Conservation (phyloP, 192 early-diverging fungal species). For the Jimgerdemannia flammicorona region DNA sequence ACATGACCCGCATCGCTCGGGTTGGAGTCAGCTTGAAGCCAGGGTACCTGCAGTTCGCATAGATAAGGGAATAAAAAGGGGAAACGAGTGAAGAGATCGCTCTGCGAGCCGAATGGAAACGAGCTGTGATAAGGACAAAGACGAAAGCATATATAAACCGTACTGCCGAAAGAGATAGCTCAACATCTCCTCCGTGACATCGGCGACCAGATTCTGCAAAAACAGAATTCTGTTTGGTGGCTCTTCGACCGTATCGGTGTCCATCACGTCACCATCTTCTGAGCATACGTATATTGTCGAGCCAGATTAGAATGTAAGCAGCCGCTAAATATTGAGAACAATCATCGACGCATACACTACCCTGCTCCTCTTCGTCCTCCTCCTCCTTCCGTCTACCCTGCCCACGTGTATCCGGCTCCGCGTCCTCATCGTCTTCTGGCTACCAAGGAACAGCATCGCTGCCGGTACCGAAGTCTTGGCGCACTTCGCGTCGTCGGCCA, state of each 20-base stretch:
- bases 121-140: neutral
- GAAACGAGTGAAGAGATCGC: neutral
- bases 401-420: slow-evolving; percentile 1
- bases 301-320: neutral
- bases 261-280: neutral
- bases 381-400: slow-evolving; percentile 12
- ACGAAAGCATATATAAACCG: slow-evolving; percentile 32
- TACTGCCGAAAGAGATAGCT: slow-evolving; percentile 53
- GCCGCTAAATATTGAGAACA: neutral
- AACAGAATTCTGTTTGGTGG: slow-evolving; percentile 38
- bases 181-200: slow-evolving; percentile 45
- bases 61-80: neutral
- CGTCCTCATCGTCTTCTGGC: slow-evolving; percentile 12
- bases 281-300: too few species aligned
- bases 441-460: slow-evolving; percentile 10
- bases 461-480: neutral
- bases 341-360: neutral
- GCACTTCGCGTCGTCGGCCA: slow-evolving; percentile 11
- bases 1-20: slow-evolving; percentile 51
- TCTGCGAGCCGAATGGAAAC: neutral
- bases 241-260: slow-evolving; percentile 4
- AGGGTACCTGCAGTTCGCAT: slow-evolving; percentile 29
- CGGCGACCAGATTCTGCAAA: slow-evolving; percentile 37
- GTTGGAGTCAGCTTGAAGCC: slow-evolving; percentile 50
- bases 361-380: slow-evolving; percentile 17